Evolutionary conservation across 1,284 basidiomycete species (phyloP).

Genomic region (Trichosporon coremiiforme): DNA sequence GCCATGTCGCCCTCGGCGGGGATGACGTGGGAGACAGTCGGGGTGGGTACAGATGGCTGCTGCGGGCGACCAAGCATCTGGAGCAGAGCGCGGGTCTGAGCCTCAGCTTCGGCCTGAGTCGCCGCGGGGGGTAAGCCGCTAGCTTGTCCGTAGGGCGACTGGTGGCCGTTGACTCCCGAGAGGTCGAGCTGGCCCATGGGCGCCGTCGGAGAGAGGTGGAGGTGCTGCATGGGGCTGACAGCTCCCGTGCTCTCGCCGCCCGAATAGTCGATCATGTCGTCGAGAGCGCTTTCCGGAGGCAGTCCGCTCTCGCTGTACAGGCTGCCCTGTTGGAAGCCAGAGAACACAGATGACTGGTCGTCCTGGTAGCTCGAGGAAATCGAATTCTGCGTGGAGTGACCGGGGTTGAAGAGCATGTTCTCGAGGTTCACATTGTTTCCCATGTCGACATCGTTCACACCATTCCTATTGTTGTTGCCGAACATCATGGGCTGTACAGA

Average conservation of each 20-base stretch:
- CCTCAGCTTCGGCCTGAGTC: slow-evolving; percentile 30
- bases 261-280: slow-evolving; percentile 50
- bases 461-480: slow-evolving; percentile 23
- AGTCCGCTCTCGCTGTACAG: slow-evolving; percentile 48
- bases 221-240: slow-evolving; percentile 31
- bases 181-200: slow-evolving; percentile 31
- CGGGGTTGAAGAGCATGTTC: slow-evolving; percentile 38
- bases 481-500: slow-evolving; percentile 30
- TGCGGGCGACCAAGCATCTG: slow-evolving; percentile 28
- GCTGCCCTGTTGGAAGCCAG: slow-evolving; percentile 35
- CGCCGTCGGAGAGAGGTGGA: slow-evolving; percentile 30
- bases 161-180: slow-evolving; percentile 16
- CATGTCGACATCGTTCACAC: slow-evolving; percentile 38
- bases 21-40: slow-evolving; percentile 65
- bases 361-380: slow-evolving; percentile 41
- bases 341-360: slow-evolving; percentile 42
- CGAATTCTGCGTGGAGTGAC: slow-evolving; percentile 39
- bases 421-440: slow-evolving; percentile 42
- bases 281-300: slow-evolving; percentile 41
- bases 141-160: slow-evolving; percentile 23
- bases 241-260: slow-evolving; percentile 41
- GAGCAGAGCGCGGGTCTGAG: slow-evolving; percentile 32
- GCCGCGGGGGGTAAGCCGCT: slow-evolving; percentile 29
- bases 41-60: slow-evolving; percentile 26
- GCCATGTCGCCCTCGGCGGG: slow-evolving; percentile 87